Percentiles rank a stretch among this genome's conserved stretches.
Evolutionary conservation across 2,329 filamentous ascomycete species (phyloP).

Genomic region (Ophiostoma pallidulum): DNA sequence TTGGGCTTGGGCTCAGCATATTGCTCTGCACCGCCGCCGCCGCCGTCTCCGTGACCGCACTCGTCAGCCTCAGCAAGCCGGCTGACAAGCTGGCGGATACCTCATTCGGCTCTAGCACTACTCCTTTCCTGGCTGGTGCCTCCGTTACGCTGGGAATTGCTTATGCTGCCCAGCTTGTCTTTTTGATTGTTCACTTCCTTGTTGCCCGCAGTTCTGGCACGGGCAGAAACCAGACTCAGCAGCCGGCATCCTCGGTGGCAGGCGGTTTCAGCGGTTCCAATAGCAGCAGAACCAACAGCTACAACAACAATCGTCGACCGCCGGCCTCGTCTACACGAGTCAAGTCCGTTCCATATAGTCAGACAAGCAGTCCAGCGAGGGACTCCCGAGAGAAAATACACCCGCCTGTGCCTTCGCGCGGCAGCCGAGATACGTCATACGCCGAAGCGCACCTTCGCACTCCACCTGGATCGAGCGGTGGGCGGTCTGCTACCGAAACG

Average conservation of each 20-base stretch:
- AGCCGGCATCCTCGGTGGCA: neutral
- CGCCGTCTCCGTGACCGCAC: conserved; percentile 33
- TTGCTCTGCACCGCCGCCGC: conserved; percentile 36
- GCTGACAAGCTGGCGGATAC: conserved; percentile 21
- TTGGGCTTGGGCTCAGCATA: conserved; percentile 31
- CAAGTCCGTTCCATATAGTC: conserved; percentile 45
- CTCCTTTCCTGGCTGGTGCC: conserved; percentile 33
- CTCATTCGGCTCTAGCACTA: conserved; percentile 25
- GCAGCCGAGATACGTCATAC: conserved; percentile 18
- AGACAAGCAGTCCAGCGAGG: conserved; percentile 36
- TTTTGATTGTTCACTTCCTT: conserved; percentile 37
- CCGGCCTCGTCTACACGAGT: conserved; percentile 27
- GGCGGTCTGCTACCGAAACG: conserved; percentile 36
- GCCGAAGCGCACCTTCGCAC: conserved; percentile 28
- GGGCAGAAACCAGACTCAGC: conserved; percentile 23
- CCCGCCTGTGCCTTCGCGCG: conserved; percentile 12
- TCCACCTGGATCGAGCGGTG: conserved; percentile 36
- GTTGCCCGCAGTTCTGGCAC: conserved; percentile 25
- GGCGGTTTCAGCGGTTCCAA: neutral
- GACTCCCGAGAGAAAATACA: conserved; percentile 25
- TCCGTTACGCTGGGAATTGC: conserved; percentile 37
- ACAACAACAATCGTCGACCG: conserved; percentile 17
- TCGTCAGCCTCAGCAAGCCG: conserved; percentile 32
- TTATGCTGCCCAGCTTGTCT: conserved; percentile 39
- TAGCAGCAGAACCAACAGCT: conserved; percentile 19